Evolutionary conservation across 179 eudicot genomes (phyloP), one percentile per base, ranked within the genome.

Genomic region (Actinidia polygama): DNA sequence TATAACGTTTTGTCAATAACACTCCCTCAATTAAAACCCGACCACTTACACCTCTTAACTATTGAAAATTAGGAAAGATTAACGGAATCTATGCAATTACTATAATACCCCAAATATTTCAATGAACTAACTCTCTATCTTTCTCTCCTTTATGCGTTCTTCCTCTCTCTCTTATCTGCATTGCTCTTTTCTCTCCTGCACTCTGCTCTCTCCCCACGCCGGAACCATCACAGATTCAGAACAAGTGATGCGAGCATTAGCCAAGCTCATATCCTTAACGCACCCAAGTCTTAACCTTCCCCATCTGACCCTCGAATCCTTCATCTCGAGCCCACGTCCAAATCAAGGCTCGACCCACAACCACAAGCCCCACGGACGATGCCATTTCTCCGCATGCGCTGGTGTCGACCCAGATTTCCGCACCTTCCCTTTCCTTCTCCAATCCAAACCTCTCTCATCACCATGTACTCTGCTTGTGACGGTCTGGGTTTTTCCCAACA

Each of bases 391-490:
- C 78, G 83, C 21, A 87, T 87, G 88, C 82, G 88, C 19, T 81
- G 24, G 73, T n/a, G 85, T 85, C 78, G 18, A 53, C 55, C 90
- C 88, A 4, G 90, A 87, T 30, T 87, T 80, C 63, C 82, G 85
- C 81, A 85, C 36, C 36, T 30, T 30, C 2, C 90, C 86, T 51
- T 87, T 85, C 80, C 88, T 87, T 51, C 86, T 87, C 55, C 88
- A 85, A 6, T 75, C 46, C 83, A 82, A 61, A 82, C 87, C 26
- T 79, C 84, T 59, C 47, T 89, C 46, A 78, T 89, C 10, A 83
- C 59, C 47, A 83, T 86, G 87, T 89, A 86, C 64, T 83, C 85
- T 4, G 63, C 7, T 14, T 86, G 85, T 79, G 87, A 81, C 57
- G 24, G 85, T 68, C 7, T 89, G 80, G 83, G 79, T 79, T 82